Conservation (phyloP, 345 rosid species). For the Acer yangbiense region DNA sequence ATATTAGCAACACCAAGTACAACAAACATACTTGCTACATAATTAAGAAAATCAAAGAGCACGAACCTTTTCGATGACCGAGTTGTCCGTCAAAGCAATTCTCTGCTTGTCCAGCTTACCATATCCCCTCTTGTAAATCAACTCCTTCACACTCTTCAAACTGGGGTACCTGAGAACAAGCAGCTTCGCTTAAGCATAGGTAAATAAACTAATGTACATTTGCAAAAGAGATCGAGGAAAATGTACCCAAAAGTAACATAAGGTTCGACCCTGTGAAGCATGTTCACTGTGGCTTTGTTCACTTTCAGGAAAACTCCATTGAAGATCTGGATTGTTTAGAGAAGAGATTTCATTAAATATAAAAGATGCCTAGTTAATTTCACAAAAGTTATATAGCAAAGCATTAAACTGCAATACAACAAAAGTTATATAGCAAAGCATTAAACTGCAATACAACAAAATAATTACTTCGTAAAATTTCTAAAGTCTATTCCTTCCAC, state of each 20-base stretch:
- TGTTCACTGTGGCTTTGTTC: conserved; percentile 61
- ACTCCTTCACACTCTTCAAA: conserved; percentile 71
- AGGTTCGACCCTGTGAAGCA: conserved; percentile 88
- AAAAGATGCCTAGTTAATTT: not conserved
- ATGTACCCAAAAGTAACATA: conserved; percentile 82
- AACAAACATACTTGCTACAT: not conserved
- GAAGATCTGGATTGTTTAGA: conserved; percentile 51
- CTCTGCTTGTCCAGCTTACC: conserved; percentile 75
- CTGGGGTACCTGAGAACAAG: conserved; percentile 60
- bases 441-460: not conserved
- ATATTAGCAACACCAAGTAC: not conserved
- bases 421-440: not conserved
- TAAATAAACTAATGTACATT: not conserved
- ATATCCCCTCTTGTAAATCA: conserved; percentile 80
- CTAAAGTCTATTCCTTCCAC: too few relatives aligned
- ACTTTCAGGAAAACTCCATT: conserved; percentile 89
- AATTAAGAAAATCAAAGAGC: not conserved
- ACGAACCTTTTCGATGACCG: conserved; percentile 59
- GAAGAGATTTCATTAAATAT: not conserved
- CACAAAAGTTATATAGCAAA: not conserved
- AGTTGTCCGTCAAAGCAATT: conserved; percentile 65
- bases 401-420: not conserved
- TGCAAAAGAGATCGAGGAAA: not conserved
- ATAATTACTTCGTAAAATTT: too few relatives aligned
- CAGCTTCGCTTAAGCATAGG: not conserved